These are phyloP conservation scores for Rehmannia glutinosa DNA, from an alignment of 257 asterid species.

Conservation along the genomic window DNA sequence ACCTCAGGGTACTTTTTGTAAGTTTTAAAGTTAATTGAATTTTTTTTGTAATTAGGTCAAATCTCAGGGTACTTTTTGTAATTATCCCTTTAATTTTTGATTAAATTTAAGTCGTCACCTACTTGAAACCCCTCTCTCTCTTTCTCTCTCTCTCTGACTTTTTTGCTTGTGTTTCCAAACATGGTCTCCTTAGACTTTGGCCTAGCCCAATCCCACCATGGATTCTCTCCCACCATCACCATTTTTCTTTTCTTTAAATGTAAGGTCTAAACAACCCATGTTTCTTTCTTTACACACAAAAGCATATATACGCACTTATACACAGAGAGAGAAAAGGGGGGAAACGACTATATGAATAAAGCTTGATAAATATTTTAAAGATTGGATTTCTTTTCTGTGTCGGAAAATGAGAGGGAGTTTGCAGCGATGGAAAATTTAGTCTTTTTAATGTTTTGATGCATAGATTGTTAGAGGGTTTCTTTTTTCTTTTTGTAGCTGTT, in stretches of 20 bases:
- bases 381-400: not conserved
- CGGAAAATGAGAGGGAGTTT: conserved; percentile 4
- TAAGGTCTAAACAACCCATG: conserved; percentile 1
- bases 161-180: conserved; percentile 9
- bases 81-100: too few relatives aligned
- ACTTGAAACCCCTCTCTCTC: not conserved
- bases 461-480: conserved; percentile 19
- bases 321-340: not conserved
- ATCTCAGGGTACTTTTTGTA: too few relatives aligned
- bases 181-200: conserved; percentile 22
- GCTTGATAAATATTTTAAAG: not conserved
- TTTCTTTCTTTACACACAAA: not conserved
- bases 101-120: too few relatives aligned
- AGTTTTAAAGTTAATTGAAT: too few relatives aligned
- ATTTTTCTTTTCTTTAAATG: conserved; percentile 5
- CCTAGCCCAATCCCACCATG: conserved; percentile 27
- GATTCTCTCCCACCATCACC: conserved; percentile 32
- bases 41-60: too few relatives aligned
- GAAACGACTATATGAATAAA: not conserved
- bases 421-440: conserved; percentile 14
- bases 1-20: too few relatives aligned
- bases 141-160: not conserved
- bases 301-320: not conserved
- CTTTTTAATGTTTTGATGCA: too few relatives aligned
- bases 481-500: not conserved